A percentile compares a stretch with the other conserved stretches of the same genome.
phyloP scores from a whole-genome alignment of 2,329 filamentous ascomycete species.

The Colletotrichum viniferum region DNA sequence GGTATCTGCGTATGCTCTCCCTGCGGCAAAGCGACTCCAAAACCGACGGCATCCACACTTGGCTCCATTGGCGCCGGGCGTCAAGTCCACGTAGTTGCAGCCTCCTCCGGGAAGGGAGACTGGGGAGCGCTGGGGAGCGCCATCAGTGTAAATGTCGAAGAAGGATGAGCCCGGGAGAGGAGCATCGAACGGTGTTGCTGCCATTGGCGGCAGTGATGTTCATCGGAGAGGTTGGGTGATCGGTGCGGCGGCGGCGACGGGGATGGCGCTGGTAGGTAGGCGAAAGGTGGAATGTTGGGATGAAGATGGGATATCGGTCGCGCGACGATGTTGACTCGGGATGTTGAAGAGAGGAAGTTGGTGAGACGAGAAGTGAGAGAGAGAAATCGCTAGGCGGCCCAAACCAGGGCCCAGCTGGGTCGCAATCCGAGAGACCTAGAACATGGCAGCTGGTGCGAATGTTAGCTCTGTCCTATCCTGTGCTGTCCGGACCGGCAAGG shows the following conservation, averaged over 20 bases:
- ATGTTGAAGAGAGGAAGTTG: neutral
- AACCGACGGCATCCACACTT: slow-evolving; percentile 66
- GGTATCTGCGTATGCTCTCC: slow-evolving; percentile 34
- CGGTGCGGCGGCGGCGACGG: slow-evolving; percentile 17
- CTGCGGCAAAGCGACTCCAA: slow-evolving; percentile 52
- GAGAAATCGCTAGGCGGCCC: slow-evolving; percentile 25
- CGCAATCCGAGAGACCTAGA: slow-evolving; percentile 35
- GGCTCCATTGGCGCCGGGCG: slow-evolving; percentile 53
- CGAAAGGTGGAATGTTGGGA: slow-evolving; percentile 17
- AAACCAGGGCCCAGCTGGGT: slow-evolving; percentile 38
- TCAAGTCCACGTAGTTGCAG: slow-evolving; percentile 63
- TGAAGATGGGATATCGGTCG: slow-evolving; percentile 23
- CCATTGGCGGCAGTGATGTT: slow-evolving; percentile 50
- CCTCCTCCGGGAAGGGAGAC: slow-evolving; percentile 52
- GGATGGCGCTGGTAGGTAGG: slow-evolving; percentile 5
- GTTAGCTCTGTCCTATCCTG: slow-evolving; percentile 10
- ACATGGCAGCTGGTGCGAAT: slow-evolving; percentile 32
- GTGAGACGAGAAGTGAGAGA: neutral
- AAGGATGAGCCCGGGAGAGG: slow-evolving; percentile 47
- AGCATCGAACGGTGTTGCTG: slow-evolving; percentile 52
- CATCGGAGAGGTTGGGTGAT: slow-evolving; percentile 33
- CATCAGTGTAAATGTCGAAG: slow-evolving; percentile 62
- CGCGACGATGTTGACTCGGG: neutral
- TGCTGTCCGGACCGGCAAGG: neutral
- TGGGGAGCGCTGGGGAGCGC: slow-evolving; percentile 32